Base-by-base conservation (phyloP, 495 filamentous ascomycete genomes). In the Zalerion maritima region DNA sequence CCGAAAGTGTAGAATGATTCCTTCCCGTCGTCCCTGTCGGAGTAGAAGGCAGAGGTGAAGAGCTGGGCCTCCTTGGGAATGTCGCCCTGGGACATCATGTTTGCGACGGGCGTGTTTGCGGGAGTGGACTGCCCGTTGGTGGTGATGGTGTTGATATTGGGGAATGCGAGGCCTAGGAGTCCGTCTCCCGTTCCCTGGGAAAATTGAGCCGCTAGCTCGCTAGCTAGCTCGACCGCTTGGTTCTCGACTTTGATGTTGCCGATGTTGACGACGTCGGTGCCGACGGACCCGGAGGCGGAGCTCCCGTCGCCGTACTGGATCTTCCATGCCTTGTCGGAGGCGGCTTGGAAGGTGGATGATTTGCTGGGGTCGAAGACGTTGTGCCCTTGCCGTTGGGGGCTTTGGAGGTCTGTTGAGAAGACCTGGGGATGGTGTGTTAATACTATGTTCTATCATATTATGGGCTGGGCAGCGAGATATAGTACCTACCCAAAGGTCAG, bases 1-100 rank as follows among this genome's bases (percentile, higher is more conserved):
- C 80, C 81, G 40, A 85, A 84, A 0, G 79, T 84, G 54, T 80
- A 84, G 58, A 84, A 85, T 2, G 71, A 74, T 29, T 65, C 57
- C 29, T 65, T 62, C 24, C 72, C 67, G 32, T 64, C 57, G 49
- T 78, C 71, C 14, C 69, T 63, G 53, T 64, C 69, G 31, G 64
- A 74, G 35, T 75, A 75, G 23, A 85, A 65, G 30, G 78, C 73
- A 13, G 66, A 74, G 0, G 78, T 84, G 57, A 84, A 85, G n/a
- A 87, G 62, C 47, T 74, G 62, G 2, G 64, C 43, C 3, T 56
- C 52, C 36, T 69, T 55, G 6, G 71, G 67, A 31, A 85, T 81
- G 28, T 76, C 70, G 0, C 57, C 36, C 39, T 83, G 71, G 14
- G 50, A 45, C 38, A 81, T 78, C 78, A 85, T 80, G 54, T 81